Percentiles rank a stretch among this genome's conserved stretches.
These are phyloP conservation scores for Myriosclerotinia scirpicola DNA, from an alignment of 2,329 filamentous ascomycete genomes.

Conservation along the genomic window DNA sequence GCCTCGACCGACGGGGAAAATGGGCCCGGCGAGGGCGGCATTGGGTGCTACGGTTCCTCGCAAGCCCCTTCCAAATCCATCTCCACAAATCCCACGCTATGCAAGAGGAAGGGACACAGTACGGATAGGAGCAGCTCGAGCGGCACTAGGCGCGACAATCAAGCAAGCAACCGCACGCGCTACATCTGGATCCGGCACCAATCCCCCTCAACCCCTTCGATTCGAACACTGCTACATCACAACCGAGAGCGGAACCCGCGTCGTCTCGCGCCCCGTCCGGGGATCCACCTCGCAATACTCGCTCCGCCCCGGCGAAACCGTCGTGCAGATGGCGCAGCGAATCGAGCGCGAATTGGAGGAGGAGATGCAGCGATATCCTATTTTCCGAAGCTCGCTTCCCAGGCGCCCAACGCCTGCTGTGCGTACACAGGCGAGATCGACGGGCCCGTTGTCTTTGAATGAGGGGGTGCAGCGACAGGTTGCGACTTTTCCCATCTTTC, in stretches of 20 bases:
- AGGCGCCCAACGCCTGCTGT: no score
- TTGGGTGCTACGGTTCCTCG: slow-evolving; percentile 10
- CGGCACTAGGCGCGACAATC: neutral
- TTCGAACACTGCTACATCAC: neutral
- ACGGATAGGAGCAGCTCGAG: neutral
- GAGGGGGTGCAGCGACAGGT: neutral
- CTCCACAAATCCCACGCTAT: no score
- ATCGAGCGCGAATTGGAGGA: neutral
- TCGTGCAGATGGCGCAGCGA: neutral
- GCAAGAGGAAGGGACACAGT: neutral
- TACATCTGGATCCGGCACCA: neutral
- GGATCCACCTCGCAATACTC: neutral
- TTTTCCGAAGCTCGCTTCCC: neutral
- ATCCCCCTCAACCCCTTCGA: neutral
- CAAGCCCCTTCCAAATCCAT: neutral
- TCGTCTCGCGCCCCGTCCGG: neutral
- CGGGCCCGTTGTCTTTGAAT: neutral
- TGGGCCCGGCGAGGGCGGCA: neutral
- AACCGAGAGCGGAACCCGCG: neutral
- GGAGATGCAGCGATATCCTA: neutral
- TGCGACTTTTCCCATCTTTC: no score
- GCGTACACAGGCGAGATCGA: neutral
- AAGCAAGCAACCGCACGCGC: neutral
- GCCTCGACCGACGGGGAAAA: neutral
- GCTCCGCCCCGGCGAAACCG: neutral